Evolutionary conservation across 805 yeast species (phyloP), one percentile per base, ranked within the genome.

Genomic region (Priceomyces melissophilus): DNA sequence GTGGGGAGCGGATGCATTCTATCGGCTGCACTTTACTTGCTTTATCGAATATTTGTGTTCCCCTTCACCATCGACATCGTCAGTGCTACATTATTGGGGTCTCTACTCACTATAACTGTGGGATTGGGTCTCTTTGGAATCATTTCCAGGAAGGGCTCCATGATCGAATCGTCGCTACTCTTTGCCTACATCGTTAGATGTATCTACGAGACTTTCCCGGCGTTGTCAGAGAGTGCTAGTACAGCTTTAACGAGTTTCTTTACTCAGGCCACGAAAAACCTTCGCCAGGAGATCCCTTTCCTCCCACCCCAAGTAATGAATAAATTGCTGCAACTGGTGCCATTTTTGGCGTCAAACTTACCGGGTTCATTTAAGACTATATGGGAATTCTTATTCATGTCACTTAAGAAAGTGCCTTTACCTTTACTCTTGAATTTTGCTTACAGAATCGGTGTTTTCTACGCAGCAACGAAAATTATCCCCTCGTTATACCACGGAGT

Each of bases 131-230:
- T 87, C 2, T 88, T 77, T 61, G 99, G 97, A 2, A 87, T 93
- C 27, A 75, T 85, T 14, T 79, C 91, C 2, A 83, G 84, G 5
- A 78, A 77, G 45, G 97, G 97, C 3, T 82, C 91, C n/a, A 82
- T 91, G n/a, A 75, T 90, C 38, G 99, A 93, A 63, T 78, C 89
- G 26, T 84, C 96, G 10, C 65, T 91, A 43, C 73, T 93, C 53
- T 82, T 89, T 57, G 91, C 95, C 7, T 93, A 93, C 62, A 82
- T 91, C 46, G 96, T 93, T 23, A 85, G 95, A 57, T 88, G 96
- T 53, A 80, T 90, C 46, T 93, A 93, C 61, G 95, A 90, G 57
- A 81, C 96, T 3, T 88, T 91, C 53, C 96, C 98, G 1, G 89
- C 86, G 51, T 74, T 91, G 47, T 83, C 90, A 6, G 78, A 79